Base-by-base conservation (phyloP, 2,329 filamentous ascomycete species). In the Fusarium napiforme region DNA sequence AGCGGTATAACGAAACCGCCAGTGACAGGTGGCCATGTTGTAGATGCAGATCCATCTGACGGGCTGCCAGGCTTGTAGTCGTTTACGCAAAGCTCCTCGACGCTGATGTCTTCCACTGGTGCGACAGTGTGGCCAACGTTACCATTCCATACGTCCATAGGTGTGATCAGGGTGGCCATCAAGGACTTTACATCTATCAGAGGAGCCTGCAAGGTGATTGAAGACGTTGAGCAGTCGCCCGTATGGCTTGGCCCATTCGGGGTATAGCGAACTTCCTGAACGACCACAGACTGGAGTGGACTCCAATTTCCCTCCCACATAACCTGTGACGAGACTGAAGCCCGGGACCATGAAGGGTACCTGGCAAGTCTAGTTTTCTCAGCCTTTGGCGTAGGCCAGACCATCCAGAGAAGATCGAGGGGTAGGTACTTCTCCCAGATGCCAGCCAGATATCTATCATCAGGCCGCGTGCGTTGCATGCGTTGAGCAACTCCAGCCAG, bases 121-220 rank as follows among this genome's bases (percentile, higher is more conserved):
- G 18, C 32, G 16, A 12, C 12, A 4, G 1, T 16, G n/a, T 57
- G 4, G 9, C 12, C 15, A 2, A 14, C 1, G 0, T 26, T 26
- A 8, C 18, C n/a, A 32, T 19, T 34, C 39, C 37, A 57, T 4
- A 57, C 39, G 1, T 12, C 15, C 53, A 46, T 34, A 2, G 39
- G 28, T 26, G 53, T 57, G 2, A 57, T 5, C 5, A 26, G 7
- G 3, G 15, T 45, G 9, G 28, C 5, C 1, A 34, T 12, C 12
- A 57, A 5, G 10, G 12, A 26, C 2, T 10, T 21, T 0, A 3
- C 28, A 2, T 34, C 12, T 15, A 45, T 45, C 0, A 57, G 16
- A 0, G 53, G 39, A 15, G 28, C 28, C 0, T 21, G 53, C 1
- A 57, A 1, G 2, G 5, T 46, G 12, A 57, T 57, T 43, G 28